Percentiles rank a stretch among this genome's conserved stretches.
Evolutionary conservation across 2,329 filamentous ascomycete genomes (phyloP).

Genomic region (Colletotrichum godetiae): DNA sequence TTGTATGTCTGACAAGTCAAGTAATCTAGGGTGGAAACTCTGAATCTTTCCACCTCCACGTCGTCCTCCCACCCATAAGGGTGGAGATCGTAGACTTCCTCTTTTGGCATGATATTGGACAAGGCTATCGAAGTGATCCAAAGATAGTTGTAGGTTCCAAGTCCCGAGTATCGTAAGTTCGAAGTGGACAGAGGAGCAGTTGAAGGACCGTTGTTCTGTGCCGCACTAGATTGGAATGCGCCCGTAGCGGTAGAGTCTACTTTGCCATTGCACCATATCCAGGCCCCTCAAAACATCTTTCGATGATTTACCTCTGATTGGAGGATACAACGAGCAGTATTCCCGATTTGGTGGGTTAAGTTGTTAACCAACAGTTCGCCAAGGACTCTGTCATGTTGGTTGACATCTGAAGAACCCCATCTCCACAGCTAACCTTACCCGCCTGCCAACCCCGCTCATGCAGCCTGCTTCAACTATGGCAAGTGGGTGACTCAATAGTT

Average conservation of each 20-base stretch:
- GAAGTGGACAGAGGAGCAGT: neutral
- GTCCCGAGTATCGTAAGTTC: neutral
- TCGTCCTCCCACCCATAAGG: slow-evolving; percentile 50
- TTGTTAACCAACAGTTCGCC: neutral
- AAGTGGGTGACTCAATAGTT: too few species aligned
- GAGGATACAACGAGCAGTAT: neutral
- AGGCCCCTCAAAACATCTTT: neutral
- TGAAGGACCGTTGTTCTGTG: neutral
- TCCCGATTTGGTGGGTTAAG: neutral
- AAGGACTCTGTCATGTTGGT: neutral
- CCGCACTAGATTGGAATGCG: neutral
- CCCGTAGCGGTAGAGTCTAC: neutral
- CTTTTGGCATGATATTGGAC: slow-evolving; percentile 40
- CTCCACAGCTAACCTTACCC: neutral
- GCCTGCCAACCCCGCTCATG: neutral
- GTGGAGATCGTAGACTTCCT: slow-evolving; percentile 43
- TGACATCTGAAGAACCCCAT: neutral
- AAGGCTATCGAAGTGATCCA: too few species aligned
- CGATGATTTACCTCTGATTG: neutral
- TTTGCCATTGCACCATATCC: neutral
- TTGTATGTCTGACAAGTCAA: slow-evolving; percentile 47
- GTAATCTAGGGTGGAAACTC: slow-evolving; percentile 51
- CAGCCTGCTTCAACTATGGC: too few species aligned
- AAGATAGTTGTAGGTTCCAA: neutral
- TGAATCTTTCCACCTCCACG: slow-evolving; percentile 48